These are phyloP conservation scores for Teratosphaeriaceae sp. DNA, from an alignment of 2,329 filamentous ascomycete species.

Conservation along the genomic window DNA sequence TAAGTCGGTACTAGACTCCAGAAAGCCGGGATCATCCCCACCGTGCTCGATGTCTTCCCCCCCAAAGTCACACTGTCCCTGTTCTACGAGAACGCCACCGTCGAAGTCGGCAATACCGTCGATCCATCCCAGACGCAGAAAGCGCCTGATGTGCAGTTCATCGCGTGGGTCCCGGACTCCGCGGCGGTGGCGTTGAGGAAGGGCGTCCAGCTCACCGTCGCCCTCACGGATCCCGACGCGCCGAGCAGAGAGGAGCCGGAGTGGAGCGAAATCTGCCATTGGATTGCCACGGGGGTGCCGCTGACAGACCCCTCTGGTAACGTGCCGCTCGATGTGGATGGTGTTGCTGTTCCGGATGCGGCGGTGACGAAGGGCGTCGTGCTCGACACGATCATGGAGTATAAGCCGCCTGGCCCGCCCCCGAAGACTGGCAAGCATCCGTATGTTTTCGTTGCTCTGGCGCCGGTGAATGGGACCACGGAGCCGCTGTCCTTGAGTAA, in stretches of 20 bases:
- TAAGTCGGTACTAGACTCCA: constrained; percentile 16
- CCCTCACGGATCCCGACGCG: constrained; percentile 54
- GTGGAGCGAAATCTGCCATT: constrained; percentile 54
- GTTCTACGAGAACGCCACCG: constrained; percentile 38
- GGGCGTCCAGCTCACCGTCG: constrained; percentile 39
- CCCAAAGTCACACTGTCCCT: constrained; percentile 48
- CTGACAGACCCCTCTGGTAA: constrained; percentile 12
- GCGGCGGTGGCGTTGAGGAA: background rate
- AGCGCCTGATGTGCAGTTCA: constrained; percentile 32
- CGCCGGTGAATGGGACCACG: constrained; percentile 38
- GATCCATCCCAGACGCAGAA: constrained; percentile 37
- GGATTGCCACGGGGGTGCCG: constrained; percentile 38
- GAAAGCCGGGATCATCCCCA: constrained; percentile 28
- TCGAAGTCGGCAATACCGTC: constrained; percentile 50
- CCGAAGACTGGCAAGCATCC: constrained; percentile 51
- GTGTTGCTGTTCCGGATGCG: too few species aligned
- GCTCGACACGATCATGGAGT: constrained; percentile 33
- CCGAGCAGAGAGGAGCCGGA: constrained; percentile 47
- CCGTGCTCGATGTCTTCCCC: constrained; percentile 53
- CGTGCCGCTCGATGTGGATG: too few species aligned
- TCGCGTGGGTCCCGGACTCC: constrained; percentile 11
- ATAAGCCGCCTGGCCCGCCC: constrained; percentile 50
- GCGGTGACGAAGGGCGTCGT: too few species aligned
- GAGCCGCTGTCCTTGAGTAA: constrained; percentile 36
- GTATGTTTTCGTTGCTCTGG: constrained; percentile 51